Percentiles rank a stretch among this genome's conserved stretches.
Conservation (phyloP, 345 rosid genomes). For the Crucihimalaya himalaica region DNA sequence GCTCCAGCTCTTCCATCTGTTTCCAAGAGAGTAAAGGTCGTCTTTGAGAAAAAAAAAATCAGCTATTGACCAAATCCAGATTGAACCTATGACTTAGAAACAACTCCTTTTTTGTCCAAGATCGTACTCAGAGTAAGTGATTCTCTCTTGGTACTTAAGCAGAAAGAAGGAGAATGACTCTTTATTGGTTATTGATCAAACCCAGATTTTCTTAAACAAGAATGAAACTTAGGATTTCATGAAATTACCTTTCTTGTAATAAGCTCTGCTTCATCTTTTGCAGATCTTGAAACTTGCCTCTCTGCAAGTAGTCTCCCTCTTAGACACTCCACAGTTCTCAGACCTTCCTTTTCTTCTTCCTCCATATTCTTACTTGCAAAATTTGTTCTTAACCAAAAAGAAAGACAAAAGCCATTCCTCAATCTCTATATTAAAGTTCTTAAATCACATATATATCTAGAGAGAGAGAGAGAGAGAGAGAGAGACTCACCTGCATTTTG, state of each 20-base stretch:
- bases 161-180: background rate
- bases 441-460: background rate
- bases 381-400: conserved; percentile 32
- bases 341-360: conserved; percentile 43
- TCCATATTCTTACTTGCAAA: conserved; percentile 50
- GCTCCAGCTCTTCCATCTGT: conserved; percentile 70
- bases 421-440: conserved; percentile 15
- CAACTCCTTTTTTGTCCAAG: background rate
- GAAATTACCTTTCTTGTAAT: conserved; percentile 56
- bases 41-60: conserved; percentile 5
- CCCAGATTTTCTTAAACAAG: background rate
- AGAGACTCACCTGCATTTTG: conserved; percentile 43
- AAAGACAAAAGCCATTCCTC: background rate
- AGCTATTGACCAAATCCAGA: conserved; percentile 3
- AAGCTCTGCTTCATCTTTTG: conserved; percentile 69
- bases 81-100: background rate
- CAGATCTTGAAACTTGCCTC: conserved; percentile 77
- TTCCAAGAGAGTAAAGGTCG: conserved; percentile 9
- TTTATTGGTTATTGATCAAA: conserved; percentile 19
- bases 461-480: conserved; percentile 1
- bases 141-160: background rate
- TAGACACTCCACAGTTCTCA: conserved; percentile 67
- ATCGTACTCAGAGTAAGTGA: background rate
- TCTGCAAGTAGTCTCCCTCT: conserved; percentile 90
- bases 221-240: background rate